phyloP scores from a whole-genome alignment of 495 filamentous ascomycete genomes.

The Parathielavia appendiculata region DNA sequence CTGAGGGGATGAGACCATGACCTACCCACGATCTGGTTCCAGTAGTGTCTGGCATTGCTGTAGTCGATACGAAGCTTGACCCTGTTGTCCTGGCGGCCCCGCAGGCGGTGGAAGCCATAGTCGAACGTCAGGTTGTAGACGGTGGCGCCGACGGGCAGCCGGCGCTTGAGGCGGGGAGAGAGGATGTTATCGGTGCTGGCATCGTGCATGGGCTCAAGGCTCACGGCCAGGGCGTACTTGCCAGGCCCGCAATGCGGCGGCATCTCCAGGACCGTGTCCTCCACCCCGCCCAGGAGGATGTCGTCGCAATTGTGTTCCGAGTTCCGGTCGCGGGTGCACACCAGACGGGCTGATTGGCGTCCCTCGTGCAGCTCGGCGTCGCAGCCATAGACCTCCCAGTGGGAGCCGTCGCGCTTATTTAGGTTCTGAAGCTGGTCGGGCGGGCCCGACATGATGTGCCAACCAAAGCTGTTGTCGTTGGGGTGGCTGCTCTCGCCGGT shows the following conservation, averaged over 20 bases:
- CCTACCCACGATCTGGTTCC: constrained; percentile 10
- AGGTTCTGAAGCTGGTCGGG: constrained; percentile 28
- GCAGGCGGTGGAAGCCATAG: constrained; percentile 17
- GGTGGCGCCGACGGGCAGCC: no score
- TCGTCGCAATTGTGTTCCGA: constrained; percentile 28
- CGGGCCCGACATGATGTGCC: constrained; percentile 29
- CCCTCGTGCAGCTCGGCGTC: constrained; percentile 16
- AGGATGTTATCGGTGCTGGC: constrained; percentile 5
- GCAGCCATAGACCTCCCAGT: constrained; percentile 29
- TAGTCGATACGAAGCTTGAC: constrained; percentile 19
- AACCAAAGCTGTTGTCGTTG: constrained; percentile 24
- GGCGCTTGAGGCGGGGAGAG: neutral
- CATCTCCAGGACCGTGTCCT: constrained; percentile 37
- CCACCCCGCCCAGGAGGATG: constrained; percentile 29
- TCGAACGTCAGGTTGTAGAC: constrained; percentile 25
- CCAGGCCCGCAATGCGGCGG: constrained; percentile 34
- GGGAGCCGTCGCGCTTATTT: constrained; percentile 32
- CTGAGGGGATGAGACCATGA: no score
- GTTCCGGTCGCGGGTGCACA: constrained; percentile 24
- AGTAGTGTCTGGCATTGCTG: constrained; percentile 15
- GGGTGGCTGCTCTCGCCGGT: constrained; percentile 24
- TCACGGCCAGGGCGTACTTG: constrained; percentile 37
- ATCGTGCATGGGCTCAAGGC: no score
- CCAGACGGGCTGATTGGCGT: constrained; percentile 27
- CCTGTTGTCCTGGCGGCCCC: neutral